These are phyloP conservation scores for Chalciporus piperatoides DNA, from an alignment of 1,284 basidiomycete genomes.

Conservation along the genomic window DNA sequence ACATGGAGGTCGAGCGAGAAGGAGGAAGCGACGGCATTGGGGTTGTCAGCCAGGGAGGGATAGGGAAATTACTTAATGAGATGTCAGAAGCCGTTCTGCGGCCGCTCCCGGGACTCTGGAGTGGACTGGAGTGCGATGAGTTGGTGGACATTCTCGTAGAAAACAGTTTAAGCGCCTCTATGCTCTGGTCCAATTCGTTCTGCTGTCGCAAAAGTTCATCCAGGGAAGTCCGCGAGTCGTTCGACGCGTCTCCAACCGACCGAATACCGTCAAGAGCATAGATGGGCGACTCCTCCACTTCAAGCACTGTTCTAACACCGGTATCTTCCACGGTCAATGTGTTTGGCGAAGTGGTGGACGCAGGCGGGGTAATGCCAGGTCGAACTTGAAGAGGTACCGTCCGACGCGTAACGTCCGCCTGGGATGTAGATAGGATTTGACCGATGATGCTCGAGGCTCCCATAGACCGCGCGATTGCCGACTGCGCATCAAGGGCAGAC, in stretches of 20 bases:
- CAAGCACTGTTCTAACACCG: background rate
- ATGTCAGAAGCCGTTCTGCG: constrained; percentile 44
- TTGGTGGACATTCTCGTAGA: constrained; percentile 31
- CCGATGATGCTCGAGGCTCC: constrained; percentile 8
- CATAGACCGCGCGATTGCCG: constrained; percentile 7
- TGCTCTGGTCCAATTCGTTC: constrained; percentile 60
- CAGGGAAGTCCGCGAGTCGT: constrained; percentile 34
- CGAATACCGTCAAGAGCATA: constrained; percentile 45
- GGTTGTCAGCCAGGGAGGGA: constrained; percentile 46
- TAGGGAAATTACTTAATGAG: constrained; percentile 67
- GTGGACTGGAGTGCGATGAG: constrained; percentile 7
- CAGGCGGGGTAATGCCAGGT: background rate
- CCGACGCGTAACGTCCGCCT: background rate
- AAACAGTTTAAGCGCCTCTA: constrained; percentile 53
- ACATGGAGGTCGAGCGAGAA: constrained; percentile 11
- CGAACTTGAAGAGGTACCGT: constrained; percentile 5
- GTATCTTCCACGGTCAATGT: background rate
- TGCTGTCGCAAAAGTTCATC: constrained; percentile 59
- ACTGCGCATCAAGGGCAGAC: constrained; percentile 10
- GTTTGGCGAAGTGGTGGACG: background rate
- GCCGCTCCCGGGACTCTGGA: constrained; percentile 9
- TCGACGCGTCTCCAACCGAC: constrained; percentile 6
- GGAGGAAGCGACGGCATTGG: constrained; percentile 18
- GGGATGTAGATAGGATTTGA: constrained; percentile 2
- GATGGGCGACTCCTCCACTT: constrained; percentile 41